Percentiles rank a stretch among this genome's conserved stretches.
Evolutionary conservation across 306 rosid genomes (phyloP).

Genomic region (Abrus pulchellus): DNA sequence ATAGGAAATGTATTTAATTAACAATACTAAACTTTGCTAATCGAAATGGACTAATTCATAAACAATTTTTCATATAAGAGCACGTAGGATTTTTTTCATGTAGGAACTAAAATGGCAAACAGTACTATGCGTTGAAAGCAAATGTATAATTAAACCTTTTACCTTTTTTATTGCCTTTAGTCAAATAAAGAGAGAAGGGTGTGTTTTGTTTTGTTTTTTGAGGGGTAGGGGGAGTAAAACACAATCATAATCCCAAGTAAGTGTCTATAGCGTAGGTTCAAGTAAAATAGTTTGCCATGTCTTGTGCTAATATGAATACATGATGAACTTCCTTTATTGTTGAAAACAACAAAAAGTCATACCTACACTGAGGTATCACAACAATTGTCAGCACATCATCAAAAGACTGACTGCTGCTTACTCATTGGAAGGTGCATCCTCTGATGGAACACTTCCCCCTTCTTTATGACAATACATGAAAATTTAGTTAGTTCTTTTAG

Average conservation of each 20-base stretch:
- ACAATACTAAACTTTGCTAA: too few species aligned
- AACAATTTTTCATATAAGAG: too few species aligned
- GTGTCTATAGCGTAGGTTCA: constrained; percentile 42
- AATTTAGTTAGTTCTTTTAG: neutral
- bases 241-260: constrained; percentile 39
- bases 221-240: neutral
- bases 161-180: constrained; percentile 20
- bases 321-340: constrained; percentile 53
- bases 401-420: constrained; percentile 57
- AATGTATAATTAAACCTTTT: neutral
- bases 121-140: too few species aligned
- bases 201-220: neutral
- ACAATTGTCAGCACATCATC: constrained; percentile 53
- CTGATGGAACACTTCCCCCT: constrained; percentile 72
- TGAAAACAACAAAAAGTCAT: constrained; percentile 53
- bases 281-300: constrained; percentile 43
- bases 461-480: constrained; percentile 51
- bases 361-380: constrained; percentile 55
- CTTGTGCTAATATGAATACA: constrained; percentile 54
- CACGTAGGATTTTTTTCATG: neutral
- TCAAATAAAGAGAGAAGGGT: neutral
- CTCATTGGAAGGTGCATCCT: constrained; percentile 69
- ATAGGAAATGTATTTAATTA: too few species aligned
- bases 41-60: too few species aligned
- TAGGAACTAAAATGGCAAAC: neutral